Evolutionary conservation across 306 rosid genomes (phyloP).

Genomic region (Prunus padus): DNA sequence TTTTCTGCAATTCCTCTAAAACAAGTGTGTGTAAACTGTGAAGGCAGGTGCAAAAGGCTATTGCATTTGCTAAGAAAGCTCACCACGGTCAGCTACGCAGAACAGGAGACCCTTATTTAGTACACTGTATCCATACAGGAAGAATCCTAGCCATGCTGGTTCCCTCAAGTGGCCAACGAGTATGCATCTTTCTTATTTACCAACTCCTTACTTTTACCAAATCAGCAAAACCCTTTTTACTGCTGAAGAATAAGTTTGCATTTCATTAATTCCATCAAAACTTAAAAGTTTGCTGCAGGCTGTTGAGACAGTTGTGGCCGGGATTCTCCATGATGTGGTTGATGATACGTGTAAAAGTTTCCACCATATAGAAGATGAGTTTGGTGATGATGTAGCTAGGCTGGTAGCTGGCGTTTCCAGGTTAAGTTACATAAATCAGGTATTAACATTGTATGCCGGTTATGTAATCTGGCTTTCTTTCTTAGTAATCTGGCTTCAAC

Average conservation of each 20-base stretch:
- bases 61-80: constrained; percentile 86
- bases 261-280: constrained; percentile 14
- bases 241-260: neutral
- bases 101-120: constrained; percentile 92
- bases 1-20: constrained; percentile 40
- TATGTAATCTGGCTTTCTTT: neutral
- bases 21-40: constrained; percentile 39
- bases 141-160: constrained; percentile 87
- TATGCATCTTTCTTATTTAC: constrained; percentile 32
- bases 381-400: constrained; percentile 80
- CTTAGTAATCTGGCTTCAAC: neutral
- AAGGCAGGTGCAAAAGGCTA: constrained; percentile 99
- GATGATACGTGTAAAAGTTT: constrained; percentile 82
- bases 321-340: constrained; percentile 91
- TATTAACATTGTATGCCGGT: constrained; percentile 25
- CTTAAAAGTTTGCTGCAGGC: constrained; percentile 60
- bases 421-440: constrained; percentile 93
- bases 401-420: constrained; percentile 93
- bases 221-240: neutral
- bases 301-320: constrained; percentile 88
- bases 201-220: neutral
- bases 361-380: constrained; percentile 62
- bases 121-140: constrained; percentile 91
- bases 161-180: constrained; percentile 83
- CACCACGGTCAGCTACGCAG: constrained; percentile 83